Base-by-base conservation (phyloP, 768 basidiomycete genomes). In the Hortiboletus campestris region DNA sequence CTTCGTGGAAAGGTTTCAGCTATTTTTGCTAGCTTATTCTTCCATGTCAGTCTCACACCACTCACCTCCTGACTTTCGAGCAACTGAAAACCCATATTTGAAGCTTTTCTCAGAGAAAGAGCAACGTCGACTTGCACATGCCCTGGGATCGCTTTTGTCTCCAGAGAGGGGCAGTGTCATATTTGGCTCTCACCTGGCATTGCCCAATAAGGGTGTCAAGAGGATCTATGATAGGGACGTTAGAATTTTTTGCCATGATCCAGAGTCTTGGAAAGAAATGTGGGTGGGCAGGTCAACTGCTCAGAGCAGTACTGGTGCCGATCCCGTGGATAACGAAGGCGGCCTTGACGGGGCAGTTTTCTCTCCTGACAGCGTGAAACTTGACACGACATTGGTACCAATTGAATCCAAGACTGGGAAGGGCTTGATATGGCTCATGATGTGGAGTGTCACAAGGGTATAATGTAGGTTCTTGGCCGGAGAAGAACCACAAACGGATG, bases 1-100 rank as follows among this genome's bases (percentile, higher is more conserved):
- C 69, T 83, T 10, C 75, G 63, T 45, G 79, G 80, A 4, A 76
- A 71, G 22, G 66, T 83, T 38, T 75, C 80, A 12, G 78, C 68
- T 6, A 80, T 85, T 19, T 78, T 82, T 60, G 76, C 78, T 2
- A 72, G 76, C 13, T 67, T 77, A 7, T 70, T 85, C 65, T 84
- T 86, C 59, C 68, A 74, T 49, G 63, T 68, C 29, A 45, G 60
- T 60, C 41, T 47, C 22, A 10, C 20, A 16, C 35, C 19, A 14
- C 29, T 41, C 19, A 32, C 12, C 12, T 9, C 2, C 75, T 71
- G 13, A 12, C 62, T 72, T n/a, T 70, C 31, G 16, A 29, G 32
- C 13, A 6, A 12, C 49, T 44, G 20, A 48, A 40, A 34, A 35
- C 77, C 78, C 53, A 48, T 22, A 8, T 46, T 31, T 38, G 12